Evolutionary conservation across 2,329 filamentous ascomycete species (phyloP).

Genomic region (Orbilia quercus): DNA sequence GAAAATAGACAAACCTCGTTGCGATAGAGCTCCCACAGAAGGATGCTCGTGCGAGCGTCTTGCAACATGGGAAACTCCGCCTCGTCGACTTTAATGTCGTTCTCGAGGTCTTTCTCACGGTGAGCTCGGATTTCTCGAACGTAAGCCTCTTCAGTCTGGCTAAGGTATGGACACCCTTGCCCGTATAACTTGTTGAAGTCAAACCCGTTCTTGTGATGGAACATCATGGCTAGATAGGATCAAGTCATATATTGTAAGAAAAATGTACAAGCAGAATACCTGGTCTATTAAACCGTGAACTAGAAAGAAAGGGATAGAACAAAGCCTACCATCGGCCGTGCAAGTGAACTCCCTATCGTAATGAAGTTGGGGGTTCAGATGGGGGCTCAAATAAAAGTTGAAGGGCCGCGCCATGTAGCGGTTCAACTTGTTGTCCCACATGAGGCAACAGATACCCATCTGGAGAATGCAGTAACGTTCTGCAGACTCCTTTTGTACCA

Average conservation of each 20-base stretch:
- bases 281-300: no score
- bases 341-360: conserved; percentile 29
- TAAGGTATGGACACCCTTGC: conserved; percentile 58
- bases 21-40: conserved; percentile 14
- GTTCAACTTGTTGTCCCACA: conserved; percentile 32
- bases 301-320: background rate
- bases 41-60: conserved; percentile 5
- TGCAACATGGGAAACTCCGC: conserved; percentile 27
- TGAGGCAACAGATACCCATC: conserved; percentile 58
- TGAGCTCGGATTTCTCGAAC: conserved; percentile 31
- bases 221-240: conserved; percentile 20
- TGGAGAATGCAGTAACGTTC: conserved; percentile 59
- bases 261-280: background rate
- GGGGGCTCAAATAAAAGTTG: conserved; percentile 58
- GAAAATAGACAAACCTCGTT: conserved; percentile 21
- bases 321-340: conserved; percentile 40
- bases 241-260: conserved; percentile 2
- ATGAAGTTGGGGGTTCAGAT: conserved; percentile 16
- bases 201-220: conserved; percentile 57
- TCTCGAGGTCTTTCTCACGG: conserved; percentile 20
- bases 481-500: conserved; percentile 51
- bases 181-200: conserved; percentile 58
- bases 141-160: conserved; percentile 57
- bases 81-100: conserved; percentile 19
- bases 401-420: conserved; percentile 56